Conservation (phyloP, 164 flowering plant genomes). For the Cinnamomum chago region DNA sequence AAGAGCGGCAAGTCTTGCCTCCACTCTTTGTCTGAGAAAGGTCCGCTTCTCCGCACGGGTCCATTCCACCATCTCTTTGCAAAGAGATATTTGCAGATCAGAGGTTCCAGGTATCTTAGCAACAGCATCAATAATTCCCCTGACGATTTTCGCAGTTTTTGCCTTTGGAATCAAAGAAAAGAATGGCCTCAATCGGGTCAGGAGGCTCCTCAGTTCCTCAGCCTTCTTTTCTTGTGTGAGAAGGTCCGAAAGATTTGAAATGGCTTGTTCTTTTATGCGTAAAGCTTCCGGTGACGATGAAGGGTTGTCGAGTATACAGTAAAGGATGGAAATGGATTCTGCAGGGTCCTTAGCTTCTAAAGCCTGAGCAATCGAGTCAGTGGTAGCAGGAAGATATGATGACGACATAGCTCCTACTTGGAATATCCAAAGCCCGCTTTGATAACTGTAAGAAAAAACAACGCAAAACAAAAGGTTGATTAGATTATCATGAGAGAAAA, state of each 20-base stretch:
- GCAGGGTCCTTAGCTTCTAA: constrained; percentile 51
- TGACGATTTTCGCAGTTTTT: constrained; percentile 65
- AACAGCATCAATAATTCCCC: constrained; percentile 60
- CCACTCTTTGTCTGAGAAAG: constrained; percentile 57
- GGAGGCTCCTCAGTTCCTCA: constrained; percentile 57
- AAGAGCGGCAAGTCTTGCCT: constrained; percentile 65
- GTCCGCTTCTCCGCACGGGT: constrained; percentile 64
- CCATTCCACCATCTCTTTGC: constrained; percentile 70
- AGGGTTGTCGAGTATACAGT: constrained; percentile 49
- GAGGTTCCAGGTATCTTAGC: constrained; percentile 63
- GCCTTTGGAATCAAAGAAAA: constrained; percentile 65
- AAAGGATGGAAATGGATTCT: constrained; percentile 48
- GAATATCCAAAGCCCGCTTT: neutral
- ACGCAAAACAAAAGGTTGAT: neutral
- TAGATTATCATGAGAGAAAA: neutral
- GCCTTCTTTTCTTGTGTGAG: constrained; percentile 56
- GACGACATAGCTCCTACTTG: constrained; percentile 39
- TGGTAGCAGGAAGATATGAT: constrained; percentile 54
- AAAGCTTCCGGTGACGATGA: constrained; percentile 57
- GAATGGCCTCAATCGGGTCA: constrained; percentile 63
- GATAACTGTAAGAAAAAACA: neutral
- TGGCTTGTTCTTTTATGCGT: constrained; percentile 58
- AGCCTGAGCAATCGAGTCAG: constrained; percentile 55
- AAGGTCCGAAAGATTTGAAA: constrained; percentile 58
- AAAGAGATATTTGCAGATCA: constrained; percentile 61